Base-by-base conservation (phyloP, 805 yeast genomes). In the Barnettozyma sucrosica region DNA sequence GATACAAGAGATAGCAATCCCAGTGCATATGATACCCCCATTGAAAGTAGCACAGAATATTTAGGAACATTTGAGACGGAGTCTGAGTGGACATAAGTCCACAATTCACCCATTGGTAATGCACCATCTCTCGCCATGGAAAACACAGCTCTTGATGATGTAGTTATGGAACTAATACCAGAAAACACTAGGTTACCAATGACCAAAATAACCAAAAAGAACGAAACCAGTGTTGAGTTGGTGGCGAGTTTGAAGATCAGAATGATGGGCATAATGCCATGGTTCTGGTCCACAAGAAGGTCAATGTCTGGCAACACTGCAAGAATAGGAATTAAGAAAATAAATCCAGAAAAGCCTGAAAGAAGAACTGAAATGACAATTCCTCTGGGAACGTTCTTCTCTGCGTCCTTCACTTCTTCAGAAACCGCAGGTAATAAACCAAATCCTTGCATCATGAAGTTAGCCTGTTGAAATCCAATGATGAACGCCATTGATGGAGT, bases 91-190 rank as follows among this genome's bases (percentile, higher is more conserved):
- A 87, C 86, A 55, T 75, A 74, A 3, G 80, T 75, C 89, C 90
- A 85, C 14, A 76, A 55, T 11, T 75, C 70, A 47, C 79, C 75
- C 55, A 70, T 77, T 2, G 95, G 95, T 39, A 87, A 65, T 0
- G 89, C 95, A 33, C 82, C 86, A 62, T 87, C 95, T 67, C 95
- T 76, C 45, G 92, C 88, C 67, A 87, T 81, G 23, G 88, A 84
- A 61, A 78, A 86, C 0, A 89, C 85, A n/a, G 83, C 76, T 72
- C 95, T 76, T 3, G 93, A 85, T 3, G 89, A 85, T 0, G 95
- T 83, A 1, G 93, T 86, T 32, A 85, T 71, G 1, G 92, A 77
- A 4, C 95, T 90, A 43, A 87, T 80, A 2, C 89, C 84, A 32
- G 88, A 89, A 63, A 86, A 86, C 9, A 84, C 58, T 23, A 82